A percentile compares a stretch with the other conserved stretches of the same genome.
Evolutionary conservation across 1,139 yeast genomes (phyloP).

Genomic region (Scheffersomyces lignicola): DNA sequence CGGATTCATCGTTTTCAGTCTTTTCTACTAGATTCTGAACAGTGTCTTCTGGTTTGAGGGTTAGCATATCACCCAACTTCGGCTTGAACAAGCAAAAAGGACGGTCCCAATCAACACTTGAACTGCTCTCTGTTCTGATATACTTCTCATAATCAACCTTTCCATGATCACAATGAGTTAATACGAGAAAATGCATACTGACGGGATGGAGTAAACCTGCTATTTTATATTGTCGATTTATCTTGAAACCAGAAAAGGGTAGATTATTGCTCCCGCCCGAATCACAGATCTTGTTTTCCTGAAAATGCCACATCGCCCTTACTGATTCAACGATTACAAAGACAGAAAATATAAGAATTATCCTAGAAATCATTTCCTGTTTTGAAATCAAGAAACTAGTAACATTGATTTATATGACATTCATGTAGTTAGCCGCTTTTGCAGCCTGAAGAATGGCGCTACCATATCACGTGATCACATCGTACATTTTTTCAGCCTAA

Average conservation of each 20-base stretch:
- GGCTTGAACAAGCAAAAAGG: constrained; percentile 52
- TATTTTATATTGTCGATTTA: constrained; percentile 52
- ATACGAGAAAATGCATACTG: constrained; percentile 45
- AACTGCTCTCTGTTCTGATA: constrained; percentile 30
- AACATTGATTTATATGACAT: no score
- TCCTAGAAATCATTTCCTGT: no score
- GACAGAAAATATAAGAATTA: no score
- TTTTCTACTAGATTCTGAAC: constrained; percentile 9
- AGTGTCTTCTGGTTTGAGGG: constrained; percentile 11
- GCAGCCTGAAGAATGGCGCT: no score
- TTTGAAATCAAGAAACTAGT: no score
- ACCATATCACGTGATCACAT: constrained; percentile 1
- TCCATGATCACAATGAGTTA: constrained; percentile 60
- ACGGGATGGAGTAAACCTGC: constrained; percentile 35
- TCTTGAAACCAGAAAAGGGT: constrained; percentile 61
- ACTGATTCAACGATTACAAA: no score
- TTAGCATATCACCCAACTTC: constrained; percentile 15
- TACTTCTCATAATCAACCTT: constrained; percentile 47
- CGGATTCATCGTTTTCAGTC: not conserved
- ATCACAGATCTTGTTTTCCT: constrained; percentile 37
- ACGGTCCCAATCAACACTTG: constrained; percentile 52
- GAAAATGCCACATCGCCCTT: constrained; percentile 21
- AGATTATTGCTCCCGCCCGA: constrained; percentile 26
- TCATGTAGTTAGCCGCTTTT: no score
- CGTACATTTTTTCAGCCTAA: not conserved